Percentiles rank a stretch among this genome's conserved stretches.
Evolutionary conservation across 768 basidiomycete genomes (phyloP).

Genomic region (Lyophyllum decastes): DNA sequence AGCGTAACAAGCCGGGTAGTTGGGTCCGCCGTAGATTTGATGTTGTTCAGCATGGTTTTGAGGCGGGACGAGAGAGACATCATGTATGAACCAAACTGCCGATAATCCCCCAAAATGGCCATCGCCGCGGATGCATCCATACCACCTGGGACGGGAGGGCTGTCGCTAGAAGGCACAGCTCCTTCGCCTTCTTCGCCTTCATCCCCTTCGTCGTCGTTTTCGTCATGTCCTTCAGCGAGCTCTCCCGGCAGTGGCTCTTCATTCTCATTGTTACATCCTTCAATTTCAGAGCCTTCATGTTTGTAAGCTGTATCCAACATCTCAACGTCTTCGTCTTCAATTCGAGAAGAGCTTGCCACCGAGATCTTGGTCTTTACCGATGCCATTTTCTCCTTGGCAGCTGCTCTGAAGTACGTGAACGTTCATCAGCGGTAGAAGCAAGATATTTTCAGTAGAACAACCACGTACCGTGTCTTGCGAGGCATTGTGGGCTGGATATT

Average conservation of each 20-base stretch:
- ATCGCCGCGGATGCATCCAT: conserved; percentile 73
- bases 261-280: conserved; percentile 43
- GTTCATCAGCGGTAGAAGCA: conserved; percentile 15
- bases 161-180: conserved; percentile 36
- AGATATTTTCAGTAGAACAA: conserved; percentile 8
- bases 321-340: conserved; percentile 73
- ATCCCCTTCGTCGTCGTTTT: conserved; percentile 47
- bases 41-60: conserved; percentile 88
- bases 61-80: conserved; percentile 83
- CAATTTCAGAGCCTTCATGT: conserved; percentile 49
- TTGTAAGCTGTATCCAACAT: conserved; percentile 71
- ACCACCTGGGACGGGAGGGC: conserved; percentile 48
- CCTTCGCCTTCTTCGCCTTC: conserved; percentile 45
- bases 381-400: conserved; percentile 60
- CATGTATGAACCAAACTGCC: conserved; percentile 92
- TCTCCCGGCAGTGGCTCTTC: conserved; percentile 36
- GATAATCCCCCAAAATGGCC: conserved; percentile 85
- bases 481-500: conserved; percentile 62
- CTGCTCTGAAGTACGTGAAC: conserved; percentile 34
- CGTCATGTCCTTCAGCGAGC: conserved; percentile 46
- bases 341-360: conserved; percentile 61
- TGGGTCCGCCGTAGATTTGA: conserved; percentile 82
- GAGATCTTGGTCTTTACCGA: conserved; percentile 60
- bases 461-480: conserved; percentile 66
- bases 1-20: conserved; percentile 86